Evolutionary conservation across 345 rosid genomes (phyloP).

Genomic region (Raphanus raphanistrum): DNA sequence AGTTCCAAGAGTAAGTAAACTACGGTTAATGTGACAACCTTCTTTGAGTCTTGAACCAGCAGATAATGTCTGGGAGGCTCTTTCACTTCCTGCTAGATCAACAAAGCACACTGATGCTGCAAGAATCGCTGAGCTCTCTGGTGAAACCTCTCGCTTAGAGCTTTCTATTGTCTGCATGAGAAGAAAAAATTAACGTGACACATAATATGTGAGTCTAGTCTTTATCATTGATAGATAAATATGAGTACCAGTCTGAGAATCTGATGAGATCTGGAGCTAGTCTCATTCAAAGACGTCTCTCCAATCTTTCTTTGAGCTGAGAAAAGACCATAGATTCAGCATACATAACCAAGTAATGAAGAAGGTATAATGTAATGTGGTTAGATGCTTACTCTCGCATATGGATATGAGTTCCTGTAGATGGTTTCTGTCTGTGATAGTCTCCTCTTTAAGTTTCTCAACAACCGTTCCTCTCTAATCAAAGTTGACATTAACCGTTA

Average conservation of each 20-base stretch:
- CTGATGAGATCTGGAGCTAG: constrained; percentile 94
- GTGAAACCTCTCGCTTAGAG: constrained; percentile 47
- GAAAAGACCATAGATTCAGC: constrained; percentile 13
- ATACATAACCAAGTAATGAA: no score
- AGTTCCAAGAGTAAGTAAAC: constrained; percentile 88
- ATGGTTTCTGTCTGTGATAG: constrained; percentile 55
- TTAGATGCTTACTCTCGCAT: constrained; percentile 60
- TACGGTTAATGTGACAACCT: constrained; percentile 88
- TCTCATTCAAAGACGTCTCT: constrained; percentile 76
- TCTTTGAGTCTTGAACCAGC: constrained; percentile 85
- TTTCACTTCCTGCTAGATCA: constrained; percentile 94
- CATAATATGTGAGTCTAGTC: background rate
- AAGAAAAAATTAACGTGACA: background rate
- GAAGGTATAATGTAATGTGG: background rate
- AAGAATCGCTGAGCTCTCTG: constrained; percentile 57
- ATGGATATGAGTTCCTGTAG: constrained; percentile 64
- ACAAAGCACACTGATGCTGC: constrained; percentile 80
- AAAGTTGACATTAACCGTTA: background rate
- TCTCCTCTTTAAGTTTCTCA: constrained; percentile 76
- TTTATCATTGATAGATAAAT: background rate
- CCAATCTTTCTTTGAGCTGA: constrained; percentile 89
- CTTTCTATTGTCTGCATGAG: constrained; percentile 75
- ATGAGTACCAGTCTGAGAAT: constrained; percentile 66
- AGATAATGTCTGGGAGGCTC: constrained; percentile 77
- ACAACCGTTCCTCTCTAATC: constrained; percentile 81